Evolutionary conservation across 805 yeast species (phyloP).

Genomic region (Groenewaldozyma salmanticensis): DNA sequence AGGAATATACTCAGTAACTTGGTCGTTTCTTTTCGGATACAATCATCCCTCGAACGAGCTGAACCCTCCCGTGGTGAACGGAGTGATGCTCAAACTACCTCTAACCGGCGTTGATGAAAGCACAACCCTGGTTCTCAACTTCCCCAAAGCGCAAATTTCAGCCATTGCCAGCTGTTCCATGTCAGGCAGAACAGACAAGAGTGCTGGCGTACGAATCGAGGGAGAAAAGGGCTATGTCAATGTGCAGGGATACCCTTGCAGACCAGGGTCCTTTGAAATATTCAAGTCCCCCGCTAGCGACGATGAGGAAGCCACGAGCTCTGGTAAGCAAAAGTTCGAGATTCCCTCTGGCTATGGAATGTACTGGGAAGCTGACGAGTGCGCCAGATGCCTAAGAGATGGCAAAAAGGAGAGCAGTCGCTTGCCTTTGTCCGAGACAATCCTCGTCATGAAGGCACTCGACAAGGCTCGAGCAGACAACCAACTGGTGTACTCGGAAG

Average conservation of each 20-base stretch:
- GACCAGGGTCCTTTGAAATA: slow-evolving; percentile 15
- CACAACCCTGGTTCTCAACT: slow-evolving; percentile 9
- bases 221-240: slow-evolving; percentile 14
- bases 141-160: slow-evolving; percentile 10
- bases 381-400: slow-evolving; percentile 35
- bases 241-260: slow-evolving; percentile 14
- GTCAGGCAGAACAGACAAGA: slow-evolving; percentile 2
- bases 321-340: not conserved
- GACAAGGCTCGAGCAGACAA: slow-evolving; percentile 37
- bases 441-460: slow-evolving; percentile 39
- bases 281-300: slow-evolving; percentile 6
- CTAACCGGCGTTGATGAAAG: slow-evolving; percentile 13
- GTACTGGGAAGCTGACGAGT: slow-evolving; percentile 48
- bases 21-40: slow-evolving; percentile 16
- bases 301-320: slow-evolving; percentile 2
- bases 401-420: slow-evolving; percentile 31
- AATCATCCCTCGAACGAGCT: slow-evolving; percentile 13
- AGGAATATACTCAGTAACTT: slow-evolving; percentile 44
- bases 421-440: slow-evolving; percentile 38
- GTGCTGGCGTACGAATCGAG: slow-evolving; percentile 7
- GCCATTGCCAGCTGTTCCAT: slow-evolving; percentile 11
- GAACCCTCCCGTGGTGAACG: slow-evolving; percentile 8
- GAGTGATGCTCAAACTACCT: slow-evolving; percentile 11
- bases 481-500: slow-evolving; percentile 38
- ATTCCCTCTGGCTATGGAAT: slow-evolving; percentile 34